These are phyloP conservation scores for Cucurbita maxima DNA, from an alignment of 306 rosid genomes.

Conservation along the genomic window DNA sequence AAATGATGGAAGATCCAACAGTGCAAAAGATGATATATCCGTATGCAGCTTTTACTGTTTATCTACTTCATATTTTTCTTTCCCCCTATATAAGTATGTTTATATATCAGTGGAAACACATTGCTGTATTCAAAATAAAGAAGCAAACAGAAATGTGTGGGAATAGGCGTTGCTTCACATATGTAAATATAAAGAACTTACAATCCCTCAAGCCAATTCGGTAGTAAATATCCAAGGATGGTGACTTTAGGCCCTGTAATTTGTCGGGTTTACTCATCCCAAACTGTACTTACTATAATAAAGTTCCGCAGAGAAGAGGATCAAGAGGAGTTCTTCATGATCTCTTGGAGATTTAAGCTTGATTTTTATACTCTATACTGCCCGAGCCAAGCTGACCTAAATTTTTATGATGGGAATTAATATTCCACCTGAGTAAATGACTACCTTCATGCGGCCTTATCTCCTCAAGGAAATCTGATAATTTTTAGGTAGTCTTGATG, in stretches of 20 bases:
- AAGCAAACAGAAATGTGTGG: background rate
- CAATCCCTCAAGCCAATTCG: background rate
- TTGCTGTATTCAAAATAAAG: background rate
- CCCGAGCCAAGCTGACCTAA: background rate
- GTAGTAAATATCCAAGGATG: background rate
- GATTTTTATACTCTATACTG: background rate
- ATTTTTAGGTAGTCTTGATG: background rate
- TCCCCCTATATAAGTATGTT: background rate
- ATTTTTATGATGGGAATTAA: background rate
- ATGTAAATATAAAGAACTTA: background rate
- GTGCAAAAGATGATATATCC: conserved; percentile 98
- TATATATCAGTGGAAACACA: background rate
- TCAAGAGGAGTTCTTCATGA: background rate
- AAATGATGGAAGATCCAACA: conserved; percentile 98
- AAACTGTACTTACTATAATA: background rate
- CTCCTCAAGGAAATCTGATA: background rate
- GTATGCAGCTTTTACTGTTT: conserved; percentile 33
- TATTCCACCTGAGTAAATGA: background rate
- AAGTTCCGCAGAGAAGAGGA: background rate
- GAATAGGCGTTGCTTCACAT: background rate
- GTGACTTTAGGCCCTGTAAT: background rate
- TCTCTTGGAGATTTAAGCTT: background rate
- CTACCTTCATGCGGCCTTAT: background rate
- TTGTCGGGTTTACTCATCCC: background rate
- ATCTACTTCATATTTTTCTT: conserved; percentile 5